Evolutionary conservation across 192 early-diverging fungal genomes (phyloP), one percentile per base, ranked within the genome.

Genomic region (Phlyctochytrium planicorne): DNA sequence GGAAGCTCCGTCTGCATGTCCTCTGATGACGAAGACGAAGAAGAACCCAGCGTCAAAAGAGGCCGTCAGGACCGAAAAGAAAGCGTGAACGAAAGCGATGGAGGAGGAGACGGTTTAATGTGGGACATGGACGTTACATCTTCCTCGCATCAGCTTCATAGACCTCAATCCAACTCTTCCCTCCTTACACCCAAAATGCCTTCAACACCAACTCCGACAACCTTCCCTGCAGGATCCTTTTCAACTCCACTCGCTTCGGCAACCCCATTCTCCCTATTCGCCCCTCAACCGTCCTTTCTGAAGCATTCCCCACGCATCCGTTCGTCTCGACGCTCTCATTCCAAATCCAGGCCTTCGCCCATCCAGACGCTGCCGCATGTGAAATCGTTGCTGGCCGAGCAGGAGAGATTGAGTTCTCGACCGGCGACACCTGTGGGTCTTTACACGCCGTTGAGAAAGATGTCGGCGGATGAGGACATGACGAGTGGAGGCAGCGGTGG

Each of bases 1-100:
- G 29, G 61, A 34, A 27, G n/a, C n/a, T 33, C 29, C 34, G 35
- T 62, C 20, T n/a, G 61, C 25, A 62, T 62, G 61, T 47, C 40
- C 10, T 47, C 40, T 6, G 40, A 47, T 20, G 40, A 47, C 40
- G 40, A 47, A 30, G 57, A 59, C 23, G 57, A 23, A 25, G 34
- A 27, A 34, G 61, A 25, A 34, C 30, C 61, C 30, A 34, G 57
- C 25, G 20, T 17, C 20, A 25, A 27, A 59, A 17, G 24, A 1
- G 25, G 25, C 1, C 3, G 0, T 17, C 2, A 2, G 12, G 14
- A 12, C 14, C 12, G 14, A 50, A 50, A 16, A n/a, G 6, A 6
- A 12, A 12, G 56, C 24, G 56, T 24, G 56, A n/a, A 30, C 23
- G 23, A 30, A 10, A 25, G 56, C 29, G n/a, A 30, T 24, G n/a